Percentiles rank a stretch among this genome's conserved stretches.
Conservation (phyloP, 1,284 basidiomycete species). For the Cryptococcus sp. region DNA sequence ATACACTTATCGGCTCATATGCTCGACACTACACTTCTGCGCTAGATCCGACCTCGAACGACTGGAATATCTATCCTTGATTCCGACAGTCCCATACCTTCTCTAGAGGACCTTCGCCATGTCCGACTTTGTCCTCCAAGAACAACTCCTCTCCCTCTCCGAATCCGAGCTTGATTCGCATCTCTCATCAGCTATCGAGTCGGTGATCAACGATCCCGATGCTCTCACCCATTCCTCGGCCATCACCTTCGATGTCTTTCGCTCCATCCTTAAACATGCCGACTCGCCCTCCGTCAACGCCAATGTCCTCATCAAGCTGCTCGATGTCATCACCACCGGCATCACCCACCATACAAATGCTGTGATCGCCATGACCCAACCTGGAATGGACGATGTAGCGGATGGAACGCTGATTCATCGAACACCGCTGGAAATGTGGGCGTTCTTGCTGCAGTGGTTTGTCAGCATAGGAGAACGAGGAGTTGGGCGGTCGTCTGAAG, state of each 20-base stretch:
- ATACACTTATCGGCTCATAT: too few species aligned
- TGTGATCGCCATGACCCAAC: conserved; percentile 24
- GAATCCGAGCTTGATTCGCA: conserved; percentile 46
- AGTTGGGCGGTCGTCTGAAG: conserved; percentile 48
- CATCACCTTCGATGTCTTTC: conserved; percentile 69
- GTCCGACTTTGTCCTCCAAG: conserved; percentile 63
- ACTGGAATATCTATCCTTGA: background rate
- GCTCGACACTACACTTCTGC: too few species aligned
- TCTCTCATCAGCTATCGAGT: conserved; percentile 57
- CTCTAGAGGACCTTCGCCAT: conserved; percentile 24
- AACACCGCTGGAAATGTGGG: conserved; percentile 74
- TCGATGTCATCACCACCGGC: conserved; percentile 34
- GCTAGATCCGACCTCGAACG: too few species aligned
- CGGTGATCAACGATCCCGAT: conserved; percentile 65
- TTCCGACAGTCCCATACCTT: background rate
- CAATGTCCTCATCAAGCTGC: conserved; percentile 35
- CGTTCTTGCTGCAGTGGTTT: conserved; percentile 82
- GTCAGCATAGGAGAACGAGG: conserved; percentile 69
- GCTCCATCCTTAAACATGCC: conserved; percentile 58
- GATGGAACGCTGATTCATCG: conserved; percentile 65
- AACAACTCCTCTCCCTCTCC: conserved; percentile 59
- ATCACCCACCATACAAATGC: conserved; percentile 31
- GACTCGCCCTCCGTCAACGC: conserved; percentile 31
- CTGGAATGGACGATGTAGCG: conserved; percentile 52
- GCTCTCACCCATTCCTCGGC: conserved; percentile 55